phyloP scores from a whole-genome alignment of 23 red algal species.

The Gracilaria gracilis region DNA sequence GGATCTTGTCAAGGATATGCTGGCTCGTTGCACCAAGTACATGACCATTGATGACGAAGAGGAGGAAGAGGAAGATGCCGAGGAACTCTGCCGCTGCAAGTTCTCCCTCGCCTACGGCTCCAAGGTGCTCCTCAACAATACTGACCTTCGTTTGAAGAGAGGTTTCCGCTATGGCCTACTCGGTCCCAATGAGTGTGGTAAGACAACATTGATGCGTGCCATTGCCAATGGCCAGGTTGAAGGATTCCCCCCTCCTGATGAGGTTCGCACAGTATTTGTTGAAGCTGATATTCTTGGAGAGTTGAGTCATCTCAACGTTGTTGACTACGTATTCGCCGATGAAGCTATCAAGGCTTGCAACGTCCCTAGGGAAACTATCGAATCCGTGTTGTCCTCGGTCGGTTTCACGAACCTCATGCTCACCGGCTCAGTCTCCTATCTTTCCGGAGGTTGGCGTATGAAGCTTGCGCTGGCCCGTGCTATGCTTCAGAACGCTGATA shows the following conservation, averaged over 20 bases:
- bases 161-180: slow-evolving; percentile 88
- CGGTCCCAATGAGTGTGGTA: slow-evolving; percentile 87
- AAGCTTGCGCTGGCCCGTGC: slow-evolving; percentile 89
- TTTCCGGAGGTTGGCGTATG: slow-evolving; percentile 99
- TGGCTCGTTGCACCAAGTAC: slow-evolving; percentile 66
- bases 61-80: slow-evolving; percentile 86
- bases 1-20: slow-evolving; percentile 54
- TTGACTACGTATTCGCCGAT: slow-evolving; percentile 88
- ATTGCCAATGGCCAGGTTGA: slow-evolving; percentile 91
- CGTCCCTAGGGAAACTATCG: slow-evolving; percentile 65
- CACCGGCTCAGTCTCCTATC: slow-evolving; percentile 67
- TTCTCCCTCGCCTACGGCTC: slow-evolving; percentile 89
- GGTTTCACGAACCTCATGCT: slow-evolving; percentile 81
- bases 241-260: slow-evolving; percentile 85
- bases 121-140: slow-evolving; percentile 91
- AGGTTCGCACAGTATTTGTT: slow-evolving; percentile 87
- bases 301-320: slow-evolving; percentile 76
- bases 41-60: slow-evolving; percentile 81
- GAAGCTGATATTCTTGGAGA: slow-evolving; percentile 91
- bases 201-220: slow-evolving; percentile 91
- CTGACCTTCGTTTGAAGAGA: slow-evolving; percentile 79
- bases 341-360: slow-evolving; percentile 70
- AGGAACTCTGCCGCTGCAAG: slow-evolving; percentile 86
- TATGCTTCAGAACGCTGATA: slow-evolving; percentile 93
- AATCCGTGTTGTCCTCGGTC: slow-evolving; percentile 69